Evolutionary conservation across 352 stramenopile genomes (phyloP).

Genomic region (Pythium monospermum): DNA sequence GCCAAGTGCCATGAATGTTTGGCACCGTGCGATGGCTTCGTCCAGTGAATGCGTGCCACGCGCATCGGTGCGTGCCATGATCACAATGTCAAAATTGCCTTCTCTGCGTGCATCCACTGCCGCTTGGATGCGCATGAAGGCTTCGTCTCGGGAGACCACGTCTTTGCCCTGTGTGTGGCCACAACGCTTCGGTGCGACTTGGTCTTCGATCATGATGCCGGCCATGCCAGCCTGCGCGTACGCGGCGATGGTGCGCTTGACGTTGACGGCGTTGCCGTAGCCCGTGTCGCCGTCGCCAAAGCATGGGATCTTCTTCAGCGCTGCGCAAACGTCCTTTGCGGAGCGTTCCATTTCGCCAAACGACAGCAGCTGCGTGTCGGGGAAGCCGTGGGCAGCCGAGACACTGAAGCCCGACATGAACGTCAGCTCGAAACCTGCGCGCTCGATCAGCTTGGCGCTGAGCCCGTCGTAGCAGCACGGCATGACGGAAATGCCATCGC

Average conservation of each 20-base stretch:
- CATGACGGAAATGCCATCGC: slow-evolving; percentile 71
- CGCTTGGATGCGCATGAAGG: slow-evolving; percentile 78
- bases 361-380: slow-evolving; percentile 82
- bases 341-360: slow-evolving; percentile 55
- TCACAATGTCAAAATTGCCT: slow-evolving; percentile 87
- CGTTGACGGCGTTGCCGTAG: slow-evolving; percentile 93
- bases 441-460: slow-evolving; percentile 84
- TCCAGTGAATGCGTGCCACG: slow-evolving; percentile 86
- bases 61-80: slow-evolving; percentile 93
- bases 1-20: slow-evolving; percentile 87
- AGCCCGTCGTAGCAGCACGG: slow-evolving; percentile 91
- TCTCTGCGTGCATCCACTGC: slow-evolving; percentile 87
- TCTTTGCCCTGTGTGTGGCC: slow-evolving; percentile 90
- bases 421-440: slow-evolving; percentile 81
- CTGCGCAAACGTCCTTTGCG: slow-evolving; percentile 37
- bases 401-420: slow-evolving; percentile 95
- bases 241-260: slow-evolving; percentile 88
- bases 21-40: slow-evolving; percentile 90
- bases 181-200: slow-evolving; percentile 91
- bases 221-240: slow-evolving; percentile 90
- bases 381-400: slow-evolving; percentile 78
- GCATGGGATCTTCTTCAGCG: slow-evolving; percentile 41
- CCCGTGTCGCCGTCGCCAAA: slow-evolving; percentile 88
- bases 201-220: slow-evolving; percentile 94
- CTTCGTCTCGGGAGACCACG: slow-evolving; percentile 84